Evolutionary conservation across 106 monocot species (phyloP), one percentile per base, ranked within the genome.

Genomic region (Dendrobium officinale): DNA sequence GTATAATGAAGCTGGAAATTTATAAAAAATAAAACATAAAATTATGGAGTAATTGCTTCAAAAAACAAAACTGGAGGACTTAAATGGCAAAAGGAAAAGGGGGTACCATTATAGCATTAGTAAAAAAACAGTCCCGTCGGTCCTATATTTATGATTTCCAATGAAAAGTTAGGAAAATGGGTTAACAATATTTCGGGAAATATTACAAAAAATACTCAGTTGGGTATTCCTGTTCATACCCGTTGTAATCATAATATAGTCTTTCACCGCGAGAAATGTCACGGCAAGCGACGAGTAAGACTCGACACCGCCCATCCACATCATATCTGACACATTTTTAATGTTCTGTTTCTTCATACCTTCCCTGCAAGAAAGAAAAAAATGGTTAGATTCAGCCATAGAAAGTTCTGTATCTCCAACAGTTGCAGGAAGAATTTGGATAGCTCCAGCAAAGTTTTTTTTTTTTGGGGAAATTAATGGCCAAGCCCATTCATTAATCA

Each of bases 241-340:
- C 95, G 72, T 95, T 95, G 88, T 95, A 95, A 79, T 95, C 92
- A 78, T 95, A 95, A 84, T 95, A 95, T 75, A 95, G 82, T 75
- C 90, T 87, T 76, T 95, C 95, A 75, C 95, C 95, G 6, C 80
- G 75, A 79, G 84, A 86, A 81, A 95, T 95, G 85, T 95, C 92
- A 72, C 95, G 95, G 67, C 95, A 95, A 72, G 95, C 90, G 55
- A 95, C 84, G 83, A 95, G 86, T 77, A 95, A 85, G 3, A 83
- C 95, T 19, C 90, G 88, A 80, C 92, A 92, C 72, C 90, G 85
- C 70, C 95, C 95, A 80, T 89, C 81, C 64, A 92, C 90, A 85
- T 87, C 81, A 86, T 92, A 95, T 79, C 95, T 86, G 75, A 95
- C 95, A 83, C 95, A 95, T 87, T 90, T 87, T 90, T 95, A 82